phyloP scores from a whole-genome alignment of 1,284 basidiomycete species.

The Boletus hoseneyae region DNA sequence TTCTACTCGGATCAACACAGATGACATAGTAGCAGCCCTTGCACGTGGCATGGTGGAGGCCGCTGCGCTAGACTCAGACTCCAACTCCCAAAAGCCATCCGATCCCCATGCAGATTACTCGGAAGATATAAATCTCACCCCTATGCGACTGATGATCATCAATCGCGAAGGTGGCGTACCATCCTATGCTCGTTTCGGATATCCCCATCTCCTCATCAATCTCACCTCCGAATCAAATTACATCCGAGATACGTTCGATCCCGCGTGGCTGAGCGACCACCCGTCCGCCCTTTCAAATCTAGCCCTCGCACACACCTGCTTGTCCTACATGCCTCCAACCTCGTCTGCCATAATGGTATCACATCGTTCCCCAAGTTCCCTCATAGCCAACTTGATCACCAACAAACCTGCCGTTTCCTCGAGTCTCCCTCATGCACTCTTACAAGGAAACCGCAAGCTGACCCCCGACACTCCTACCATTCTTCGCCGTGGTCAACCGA shows the following conservation, averaged over 20 bases:
- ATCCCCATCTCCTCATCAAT: slow-evolving; percentile 96
- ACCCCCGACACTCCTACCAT: slow-evolving; percentile 92
- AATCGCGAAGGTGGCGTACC: slow-evolving; percentile 97
- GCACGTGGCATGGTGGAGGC: slow-evolving; percentile 84
- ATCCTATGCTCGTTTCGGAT: slow-evolving; percentile 92
- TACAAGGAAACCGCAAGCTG: slow-evolving; percentile 81
- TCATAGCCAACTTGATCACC: slow-evolving; percentile 97
- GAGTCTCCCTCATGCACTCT: slow-evolving; percentile 88
- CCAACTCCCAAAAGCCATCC: slow-evolving; percentile 19
- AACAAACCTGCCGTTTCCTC: slow-evolving; percentile 98
- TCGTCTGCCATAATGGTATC: slow-evolving; percentile 96
- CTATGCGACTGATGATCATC: slow-evolving; percentile 95
- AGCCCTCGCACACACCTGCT: slow-evolving; percentile 82
- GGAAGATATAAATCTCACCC: slow-evolving; percentile 74
- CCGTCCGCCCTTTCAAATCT: slow-evolving; percentile 89
- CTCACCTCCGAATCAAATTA: slow-evolving; percentile 84
- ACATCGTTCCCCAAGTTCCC: slow-evolving; percentile 91
- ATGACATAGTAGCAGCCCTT: slow-evolving; percentile 88
- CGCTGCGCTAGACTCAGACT: slow-evolving; percentile 40
- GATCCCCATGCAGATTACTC: slow-evolving; percentile 34
- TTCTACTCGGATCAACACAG: slow-evolving; percentile 82
- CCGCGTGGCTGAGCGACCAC: slow-evolving; percentile 74
- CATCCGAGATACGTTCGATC: slow-evolving; percentile 84
- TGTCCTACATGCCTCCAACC: slow-evolving; percentile 89
- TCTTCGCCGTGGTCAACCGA: slow-evolving; percentile 83